phyloP scores from a whole-genome alignment of 2,329 filamentous ascomycete genomes.

The Chaetomium olivaceum region DNA sequence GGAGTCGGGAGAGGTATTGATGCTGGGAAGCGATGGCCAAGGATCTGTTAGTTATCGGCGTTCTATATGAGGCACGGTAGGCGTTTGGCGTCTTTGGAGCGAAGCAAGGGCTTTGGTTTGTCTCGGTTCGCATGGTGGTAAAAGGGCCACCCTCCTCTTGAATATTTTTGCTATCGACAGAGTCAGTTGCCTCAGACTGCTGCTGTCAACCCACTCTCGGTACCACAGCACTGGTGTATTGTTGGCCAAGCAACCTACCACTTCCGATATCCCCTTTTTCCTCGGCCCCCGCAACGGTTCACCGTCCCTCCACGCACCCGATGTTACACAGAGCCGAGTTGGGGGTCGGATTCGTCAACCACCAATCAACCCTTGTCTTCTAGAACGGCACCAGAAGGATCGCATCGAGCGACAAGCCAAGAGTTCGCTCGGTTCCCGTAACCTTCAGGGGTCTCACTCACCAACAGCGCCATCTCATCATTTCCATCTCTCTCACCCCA shows the following conservation, averaged over 20 bases:
- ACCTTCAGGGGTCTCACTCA: neutral
- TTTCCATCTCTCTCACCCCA: neutral
- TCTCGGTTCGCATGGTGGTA: neutral
- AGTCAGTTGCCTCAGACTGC: neutral
- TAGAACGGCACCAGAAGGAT: conserved; percentile 10
- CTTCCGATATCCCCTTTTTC: neutral
- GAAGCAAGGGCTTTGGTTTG: neutral
- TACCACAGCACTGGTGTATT: neutral
- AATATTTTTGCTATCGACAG: no score
- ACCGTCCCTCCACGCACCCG: neutral
- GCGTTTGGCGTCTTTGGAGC: conserved; percentile 7
- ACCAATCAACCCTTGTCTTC: neutral
- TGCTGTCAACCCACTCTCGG: neutral
- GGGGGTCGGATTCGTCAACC: neutral
- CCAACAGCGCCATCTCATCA: neutral
- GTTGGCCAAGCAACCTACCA: neutral
- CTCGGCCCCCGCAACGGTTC: neutral
- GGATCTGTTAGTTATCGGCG: neutral
- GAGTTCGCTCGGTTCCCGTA: neutral
- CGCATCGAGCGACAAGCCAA: neutral
- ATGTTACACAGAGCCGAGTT: neutral
- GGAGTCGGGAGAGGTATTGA: conserved; percentile 11
- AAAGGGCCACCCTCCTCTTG: neutral
- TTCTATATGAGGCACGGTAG: neutral
- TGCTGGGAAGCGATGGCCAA: neutral